These are phyloP conservation scores for Boletus pseudo-olivaceus DNA, from an alignment of 768 basidiomycete species.

Conservation along the genomic window DNA sequence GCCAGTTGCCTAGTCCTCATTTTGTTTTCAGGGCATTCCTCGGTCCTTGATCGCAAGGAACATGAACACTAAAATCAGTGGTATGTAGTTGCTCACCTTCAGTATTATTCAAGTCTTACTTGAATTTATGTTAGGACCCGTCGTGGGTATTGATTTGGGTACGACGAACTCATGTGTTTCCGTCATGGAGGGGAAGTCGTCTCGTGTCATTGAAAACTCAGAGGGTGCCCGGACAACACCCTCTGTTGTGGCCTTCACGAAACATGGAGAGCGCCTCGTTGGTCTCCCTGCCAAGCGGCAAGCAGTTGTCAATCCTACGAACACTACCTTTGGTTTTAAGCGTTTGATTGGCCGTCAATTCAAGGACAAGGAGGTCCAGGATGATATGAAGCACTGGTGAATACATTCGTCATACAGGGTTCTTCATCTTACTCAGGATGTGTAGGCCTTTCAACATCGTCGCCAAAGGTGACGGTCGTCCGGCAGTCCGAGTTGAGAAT, in stretches of 20 bases:
- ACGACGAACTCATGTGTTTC: constrained; percentile 91
- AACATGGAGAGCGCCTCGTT: constrained; percentile 94
- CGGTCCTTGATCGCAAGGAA: constrained; percentile 79
- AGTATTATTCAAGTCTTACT: not conserved
- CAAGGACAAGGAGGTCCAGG: constrained; percentile 89
- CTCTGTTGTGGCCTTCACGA: constrained; percentile 97
- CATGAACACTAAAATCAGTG: constrained; percentile 94
- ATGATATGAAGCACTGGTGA: constrained; percentile 83
- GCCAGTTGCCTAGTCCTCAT: not conserved
- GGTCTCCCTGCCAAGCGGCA: constrained; percentile 97
- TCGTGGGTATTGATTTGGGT: constrained; percentile 96
- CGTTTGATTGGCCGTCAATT: constrained; percentile 93
- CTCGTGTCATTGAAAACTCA: constrained; percentile 94
- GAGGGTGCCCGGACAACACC: constrained; percentile 98
- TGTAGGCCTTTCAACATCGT: constrained; percentile 80
- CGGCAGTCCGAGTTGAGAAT: constrained; percentile 81
- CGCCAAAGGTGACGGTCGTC: constrained; percentile 66
- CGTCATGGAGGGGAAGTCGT: constrained; percentile 93
- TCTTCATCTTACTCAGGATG: not conserved
- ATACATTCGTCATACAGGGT: constrained; percentile 9
- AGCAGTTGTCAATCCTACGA: constrained; percentile 90
- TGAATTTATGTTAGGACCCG: constrained; percentile 53
- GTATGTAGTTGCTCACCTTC: constrained; percentile 37
- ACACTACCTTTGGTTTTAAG: constrained; percentile 94
- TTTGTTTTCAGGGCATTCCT: constrained; percentile 50